Evolutionary conservation across 805 yeast genomes (phyloP), one percentile per base, ranked within the genome.

Genomic region (Blastobotrys chiropterorum): DNA sequence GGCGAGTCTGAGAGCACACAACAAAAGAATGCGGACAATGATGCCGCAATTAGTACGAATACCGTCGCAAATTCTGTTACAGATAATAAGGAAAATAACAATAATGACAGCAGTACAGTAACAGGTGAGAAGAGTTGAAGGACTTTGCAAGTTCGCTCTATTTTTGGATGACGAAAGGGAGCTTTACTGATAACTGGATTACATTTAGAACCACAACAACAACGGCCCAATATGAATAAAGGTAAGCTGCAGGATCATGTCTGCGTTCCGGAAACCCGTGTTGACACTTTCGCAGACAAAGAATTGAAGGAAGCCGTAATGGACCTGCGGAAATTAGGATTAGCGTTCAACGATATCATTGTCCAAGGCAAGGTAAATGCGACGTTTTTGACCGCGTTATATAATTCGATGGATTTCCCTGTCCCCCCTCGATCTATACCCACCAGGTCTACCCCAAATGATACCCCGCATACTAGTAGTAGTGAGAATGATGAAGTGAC

Each of bases 301-400:
- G 43, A 46, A 19, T 16, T 46, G 7, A 47, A 17, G 30, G 54
- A 44, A 11, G 66, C 67, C 5, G 47, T 59, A 15, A 34, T 38
- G 14, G 56, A 56, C 19, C 52, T 66, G 31, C 45, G 55, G 16
- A 51, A 56, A 3, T 58, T 65, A 15, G 69, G 68, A 6, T 55
- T 59, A 38, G 41, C 51, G 17, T 60, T 61, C 49, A 52, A 55
- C n/a, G 64, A 64, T 22, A 65, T 65, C n/a, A 46, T 49, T 13
- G 44, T 47, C 31, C 58, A 48, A 51, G 49, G 53, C 49, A 49
- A 49, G 13, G 57, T 47, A 11, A 34, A 52, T 17, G 48, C 53
- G 3, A 34, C 31, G 5, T 57, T 59, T 41, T 53, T 53, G 31
- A 22, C 44, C 2, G 44, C 22, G 5, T 31, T 52, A 13, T 61